These are phyloP conservation scores for Phytomonas serpens DNA, from an alignment of 208 protist genomes.

Conservation along the genomic window DNA sequence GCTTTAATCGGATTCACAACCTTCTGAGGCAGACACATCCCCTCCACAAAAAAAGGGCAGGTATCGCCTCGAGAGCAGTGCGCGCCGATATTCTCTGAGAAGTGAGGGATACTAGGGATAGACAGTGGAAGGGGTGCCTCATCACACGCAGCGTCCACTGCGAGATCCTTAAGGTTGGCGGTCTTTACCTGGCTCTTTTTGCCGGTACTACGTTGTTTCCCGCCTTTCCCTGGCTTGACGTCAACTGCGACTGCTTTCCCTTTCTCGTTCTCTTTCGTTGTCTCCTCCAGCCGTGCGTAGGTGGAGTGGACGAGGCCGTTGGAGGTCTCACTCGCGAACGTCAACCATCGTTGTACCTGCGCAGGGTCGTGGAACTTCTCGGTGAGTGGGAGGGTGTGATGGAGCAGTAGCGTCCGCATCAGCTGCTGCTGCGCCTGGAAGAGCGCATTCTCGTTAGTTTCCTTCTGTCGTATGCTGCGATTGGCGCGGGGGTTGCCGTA, in stretches of 20 bases:
- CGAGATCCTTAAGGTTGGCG: conserved; percentile 1
- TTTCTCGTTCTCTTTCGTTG: conserved; percentile 10
- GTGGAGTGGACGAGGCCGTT: neutral
- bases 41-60: conserved; percentile 80
- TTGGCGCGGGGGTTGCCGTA: conserved; percentile 23
- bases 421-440: conserved; percentile 69
- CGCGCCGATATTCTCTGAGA: conserved; percentile 45
- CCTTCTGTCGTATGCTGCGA: conserved; percentile 34
- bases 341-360: conserved; percentile 27
- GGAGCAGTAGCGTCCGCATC: conserved; percentile 47
- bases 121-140: neutral
- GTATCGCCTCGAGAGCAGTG: conserved; percentile 66
- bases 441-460: conserved; percentile 34
- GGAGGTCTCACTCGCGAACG: conserved; percentile 21
- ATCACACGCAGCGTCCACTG: neutral
- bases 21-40: conserved; percentile 72
- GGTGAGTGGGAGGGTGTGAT: conserved; percentile 57
- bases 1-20: conserved; percentile 46
- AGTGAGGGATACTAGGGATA: conserved; percentile 19
- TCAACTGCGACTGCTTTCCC: neutral
- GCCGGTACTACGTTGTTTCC: conserved; percentile 10
- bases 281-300: neutral
- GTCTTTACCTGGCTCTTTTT: neutral
- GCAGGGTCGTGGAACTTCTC: conserved; percentile 20
- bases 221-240: neutral